Base-by-base conservation (phyloP, 306 rosid species). In the Dalbergia cochinchinensis region DNA sequence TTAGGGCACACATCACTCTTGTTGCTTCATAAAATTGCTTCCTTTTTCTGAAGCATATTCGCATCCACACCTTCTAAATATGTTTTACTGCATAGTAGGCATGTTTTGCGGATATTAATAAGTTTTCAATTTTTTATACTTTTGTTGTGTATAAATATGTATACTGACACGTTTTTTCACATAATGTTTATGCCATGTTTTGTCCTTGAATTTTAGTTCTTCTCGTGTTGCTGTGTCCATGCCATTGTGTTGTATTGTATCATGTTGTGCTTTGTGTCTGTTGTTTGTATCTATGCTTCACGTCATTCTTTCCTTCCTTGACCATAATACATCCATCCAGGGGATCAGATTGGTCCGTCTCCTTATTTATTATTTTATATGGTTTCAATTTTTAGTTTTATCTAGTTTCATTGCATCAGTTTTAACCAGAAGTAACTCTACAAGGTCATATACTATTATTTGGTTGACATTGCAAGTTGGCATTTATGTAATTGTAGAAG, bases 291-390 rank as follows among this genome's bases (percentile, higher is more conserved):
- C 26, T 42, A 31, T 54, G 31, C 33, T 13, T 79, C 57, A 34
- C 16, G 7, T 16, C 57, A 53, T 39, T 44, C 63, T 57, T 80
- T 78, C 65, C 80, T 73, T 74, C 70, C 63, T 47, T 59, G 55
- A 50, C 7, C 3, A 35, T 26, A 72, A 15, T 14, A 39, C 80
- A 54, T 69, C 6, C 59, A 45, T 44, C 31, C 11, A 3, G 34
- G 19, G 51, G 74, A 67, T 65, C 19, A 22, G 64, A 74, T 45
- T 7, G 67, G 9, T 44, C 31, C 33, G 37, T 65, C 75, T 5
- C 14, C 1, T 50, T 42, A 65, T 50, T 34, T n/a, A 37, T 0
- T n/a, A 44, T 33, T 55, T 41, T 26, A 26, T 26, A 26, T 26
- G 31, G 31, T 26, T 26, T 26, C 2, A 26, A 26, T 26, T 26